phyloP scores from a whole-genome alignment of 2,329 filamentous ascomycete species.

The Coleophoma cylindrospora region DNA sequence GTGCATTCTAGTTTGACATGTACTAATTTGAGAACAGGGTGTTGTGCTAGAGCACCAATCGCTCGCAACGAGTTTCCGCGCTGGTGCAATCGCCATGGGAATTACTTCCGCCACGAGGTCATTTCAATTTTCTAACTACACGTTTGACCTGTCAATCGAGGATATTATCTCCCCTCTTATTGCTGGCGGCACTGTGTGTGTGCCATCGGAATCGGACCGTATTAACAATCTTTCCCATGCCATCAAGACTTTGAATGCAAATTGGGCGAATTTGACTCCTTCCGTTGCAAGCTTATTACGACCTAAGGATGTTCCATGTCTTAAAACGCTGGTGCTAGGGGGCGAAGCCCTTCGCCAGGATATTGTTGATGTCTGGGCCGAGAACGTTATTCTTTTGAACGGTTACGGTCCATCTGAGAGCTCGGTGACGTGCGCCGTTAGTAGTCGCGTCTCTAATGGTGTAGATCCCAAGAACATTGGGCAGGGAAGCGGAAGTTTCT shows the following conservation, averaged over 20 bases:
- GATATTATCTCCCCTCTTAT: constrained; percentile 16
- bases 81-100: neutral
- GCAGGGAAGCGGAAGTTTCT: neutral
- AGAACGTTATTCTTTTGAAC: constrained; percentile 31
- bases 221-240: constrained; percentile 6
- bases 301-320: constrained; percentile 18
- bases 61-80: constrained; percentile 5
- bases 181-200: constrained; percentile 14
- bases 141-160: constrained; percentile 14
- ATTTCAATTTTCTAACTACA: constrained; percentile 9
- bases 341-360: constrained; percentile 12
- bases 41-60: constrained; percentile 1
- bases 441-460: constrained; percentile 30
- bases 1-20: no score
- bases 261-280: constrained; percentile 14
- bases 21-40: no score
- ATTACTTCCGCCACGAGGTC: neutral
- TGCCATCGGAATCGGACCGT: constrained; percentile 16
- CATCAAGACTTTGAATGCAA: constrained; percentile 11
- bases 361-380: constrained; percentile 35
- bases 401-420: constrained; percentile 82
- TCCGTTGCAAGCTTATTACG: constrained; percentile 17
- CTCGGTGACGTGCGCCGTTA: constrained; percentile 47
- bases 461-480: constrained; percentile 28
- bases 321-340: constrained; percentile 12